These are phyloP conservation scores for Arthrobotrys entomopaga DNA, from an alignment of 2,329 filamentous ascomycete genomes.

Conservation along the genomic window DNA sequence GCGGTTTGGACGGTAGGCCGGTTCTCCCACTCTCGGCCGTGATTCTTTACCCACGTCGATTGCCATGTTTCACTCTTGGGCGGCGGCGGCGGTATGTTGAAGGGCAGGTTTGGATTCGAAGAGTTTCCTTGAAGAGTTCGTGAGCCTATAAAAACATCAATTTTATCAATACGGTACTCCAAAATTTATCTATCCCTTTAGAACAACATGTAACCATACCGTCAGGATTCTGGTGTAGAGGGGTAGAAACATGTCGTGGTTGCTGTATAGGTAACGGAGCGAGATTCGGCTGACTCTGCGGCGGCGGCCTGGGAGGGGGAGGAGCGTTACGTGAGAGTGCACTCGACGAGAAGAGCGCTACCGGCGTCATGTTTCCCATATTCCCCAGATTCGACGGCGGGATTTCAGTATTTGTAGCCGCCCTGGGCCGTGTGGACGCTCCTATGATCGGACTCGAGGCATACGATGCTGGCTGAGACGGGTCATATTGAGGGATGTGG, in stretches of 20 bases:
- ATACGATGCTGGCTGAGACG: slow-evolving; percentile 52
- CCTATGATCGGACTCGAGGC: slow-evolving; percentile 53
- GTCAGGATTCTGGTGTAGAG: slow-evolving; percentile 37
- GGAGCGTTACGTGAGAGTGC: slow-evolving; percentile 41
- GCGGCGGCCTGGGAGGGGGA: slow-evolving; percentile 38
- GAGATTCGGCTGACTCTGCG: slow-evolving; percentile 38
- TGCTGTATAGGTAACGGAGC: slow-evolving; percentile 46
- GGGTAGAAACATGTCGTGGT: slow-evolving; percentile 50
- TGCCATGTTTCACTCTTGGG: slow-evolving; percentile 55
- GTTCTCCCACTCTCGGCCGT: slow-evolving; percentile 53
- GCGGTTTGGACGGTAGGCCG: slow-evolving; percentile 49
- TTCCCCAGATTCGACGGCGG: slow-evolving; percentile 47
- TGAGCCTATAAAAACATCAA: slow-evolving; percentile 22
- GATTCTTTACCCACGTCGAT: slow-evolving; percentile 52
- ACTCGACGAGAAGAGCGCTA: slow-evolving; percentile 51
- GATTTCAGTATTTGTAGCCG: slow-evolving; percentile 53
- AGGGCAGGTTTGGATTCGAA: slow-evolving; percentile 49
- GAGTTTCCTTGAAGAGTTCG: slow-evolving; percentile 42
- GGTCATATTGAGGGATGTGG: slow-evolving; percentile 53
- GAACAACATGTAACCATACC: slow-evolving; percentile 20
- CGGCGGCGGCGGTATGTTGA: slow-evolving; percentile 48
- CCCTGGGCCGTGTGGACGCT: slow-evolving; percentile 42
- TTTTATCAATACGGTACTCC: slow-evolving; percentile 13
- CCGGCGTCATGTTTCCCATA: slow-evolving; percentile 53
- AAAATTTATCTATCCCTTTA: too few species aligned